phyloP scores from a whole-genome alignment of 1,139 yeast species.

The Candida mesenterica region DNA sequence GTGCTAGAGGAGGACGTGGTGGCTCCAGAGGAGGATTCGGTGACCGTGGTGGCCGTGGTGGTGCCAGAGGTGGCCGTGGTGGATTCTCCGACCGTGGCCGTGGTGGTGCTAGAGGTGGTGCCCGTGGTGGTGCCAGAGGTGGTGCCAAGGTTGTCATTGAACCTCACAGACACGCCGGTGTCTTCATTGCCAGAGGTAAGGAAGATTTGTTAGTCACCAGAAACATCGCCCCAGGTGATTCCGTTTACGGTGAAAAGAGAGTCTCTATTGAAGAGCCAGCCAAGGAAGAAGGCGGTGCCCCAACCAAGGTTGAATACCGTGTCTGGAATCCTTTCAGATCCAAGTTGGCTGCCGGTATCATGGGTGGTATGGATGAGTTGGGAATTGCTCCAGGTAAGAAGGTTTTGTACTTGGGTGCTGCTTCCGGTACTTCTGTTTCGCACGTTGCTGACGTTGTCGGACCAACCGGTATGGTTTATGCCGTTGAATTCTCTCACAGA shows the following conservation, averaged over 20 bases:
- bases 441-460: slow-evolving; percentile 98
- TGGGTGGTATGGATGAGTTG: slow-evolving; percentile 98
- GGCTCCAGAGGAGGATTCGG: slow-evolving; percentile 45
- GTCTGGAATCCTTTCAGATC: slow-evolving; percentile 99
- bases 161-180: slow-evolving; percentile 98
- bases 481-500: slow-evolving; percentile 98
- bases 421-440: slow-evolving; percentile 98
- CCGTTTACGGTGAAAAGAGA: slow-evolving; percentile 98
- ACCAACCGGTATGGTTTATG: slow-evolving; percentile 97
- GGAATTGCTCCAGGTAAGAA: slow-evolving; percentile 98
- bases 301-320: slow-evolving; percentile 97
- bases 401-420: slow-evolving; percentile 97
- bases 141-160: slow-evolving; percentile 97
- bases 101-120: slow-evolving; percentile 73
- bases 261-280: slow-evolving; percentile 89
- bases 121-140: slow-evolving; percentile 72
- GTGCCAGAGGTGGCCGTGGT: slow-evolving; percentile 46
- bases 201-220: slow-evolving; percentile 97
- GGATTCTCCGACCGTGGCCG: slow-evolving; percentile 42
- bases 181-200: slow-evolving; percentile 98
- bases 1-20: slow-evolving; percentile 33
- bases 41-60: slow-evolving; percentile 34
- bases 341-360: slow-evolving; percentile 98
- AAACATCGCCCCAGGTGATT: slow-evolving; percentile 97
- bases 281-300: slow-evolving; percentile 79